phyloP scores from a whole-genome alignment of 2,329 filamentous ascomycete species.

The Penicillium occitanis region DNA sequence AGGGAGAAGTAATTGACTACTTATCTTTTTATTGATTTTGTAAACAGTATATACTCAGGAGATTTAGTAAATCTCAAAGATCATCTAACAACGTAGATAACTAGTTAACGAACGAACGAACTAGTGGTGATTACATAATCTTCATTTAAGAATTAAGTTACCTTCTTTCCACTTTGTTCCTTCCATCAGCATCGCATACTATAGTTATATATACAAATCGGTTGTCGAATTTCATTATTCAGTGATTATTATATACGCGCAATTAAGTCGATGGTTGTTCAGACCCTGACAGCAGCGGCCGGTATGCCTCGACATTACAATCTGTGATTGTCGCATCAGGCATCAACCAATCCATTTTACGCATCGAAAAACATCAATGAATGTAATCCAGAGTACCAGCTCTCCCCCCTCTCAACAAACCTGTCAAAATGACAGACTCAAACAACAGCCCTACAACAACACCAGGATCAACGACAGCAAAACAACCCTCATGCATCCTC shows the following conservation, averaged over 20 bases:
- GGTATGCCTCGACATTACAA: not conserved
- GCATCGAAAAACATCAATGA: not conserved
- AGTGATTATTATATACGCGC: not conserved
- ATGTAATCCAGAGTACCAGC: not conserved
- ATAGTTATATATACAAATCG: not conserved
- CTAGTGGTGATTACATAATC: not conserved
- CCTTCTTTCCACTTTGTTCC: not conserved
- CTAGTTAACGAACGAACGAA: not conserved
- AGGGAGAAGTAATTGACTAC: not conserved
- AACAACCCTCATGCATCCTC: slow-evolving; percentile 39
- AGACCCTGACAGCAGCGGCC: not conserved
- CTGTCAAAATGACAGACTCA: not conserved
- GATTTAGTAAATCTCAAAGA: no score
- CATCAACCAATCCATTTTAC: not conserved
- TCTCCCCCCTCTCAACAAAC: not conserved
- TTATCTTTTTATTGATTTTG: not conserved
- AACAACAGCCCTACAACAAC: not conserved
- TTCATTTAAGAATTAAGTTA: not conserved
- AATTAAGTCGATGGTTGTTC: not conserved
- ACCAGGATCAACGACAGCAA: not conserved
- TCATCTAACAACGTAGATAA: not conserved
- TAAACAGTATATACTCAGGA: not conserved
- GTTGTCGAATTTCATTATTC: not conserved
- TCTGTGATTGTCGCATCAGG: not conserved
- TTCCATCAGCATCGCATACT: not conserved